Base-by-base conservation (phyloP, 768 basidiomycete genomes). In the Agaricus subrufescens region DNA sequence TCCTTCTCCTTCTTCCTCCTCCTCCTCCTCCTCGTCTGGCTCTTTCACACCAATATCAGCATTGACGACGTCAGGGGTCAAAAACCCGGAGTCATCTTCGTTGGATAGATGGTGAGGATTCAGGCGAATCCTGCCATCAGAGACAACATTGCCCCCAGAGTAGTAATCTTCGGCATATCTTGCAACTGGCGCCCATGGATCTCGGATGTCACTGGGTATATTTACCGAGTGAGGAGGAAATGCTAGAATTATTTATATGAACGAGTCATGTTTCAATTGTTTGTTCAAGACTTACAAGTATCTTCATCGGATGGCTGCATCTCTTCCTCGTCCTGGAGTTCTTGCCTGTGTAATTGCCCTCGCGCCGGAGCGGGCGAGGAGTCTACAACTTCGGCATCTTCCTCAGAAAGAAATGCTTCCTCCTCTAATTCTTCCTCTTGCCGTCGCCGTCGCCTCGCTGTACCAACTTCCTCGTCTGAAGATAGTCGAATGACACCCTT, bases 101-200 rank as follows among this genome's bases (percentile, higher is more conserved):
- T 56, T 56, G 27, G 30, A 68, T 3, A 76, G 57, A 29, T 66
- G 61, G 57, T 74, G 63, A 14, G 69, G 62, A 51, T 60, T 58
- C 3, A 62, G 48, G n/a, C 40, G 46, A 30, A 49, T 55, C 3
- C 52, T 59, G 14, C 49, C 47, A 12, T 47, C 27, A 30, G 59
- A 48, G 15, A 58, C 56, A 38, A 72, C 29, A 50, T 80, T 77
- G 1, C 77, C 80, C 11, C 76, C 78, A 4, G 75, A 69, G 55
- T 72, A 74, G 44, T 66, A 71, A 47, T 74, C 73, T 59, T 74
- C 65, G 1, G 73, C 73, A 56, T 68, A 70, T n/a, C 50, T 68
- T 50, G 61, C 60, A 14, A 70, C 68, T 12, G 67, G 69, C 49
- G 61, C 61, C 73, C 73, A 74, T 29, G 68, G 69, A 60, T 73